phyloP scores from a whole-genome alignment of 306 rosid genomes.

The Psophocarpus tetragonolobus region DNA sequence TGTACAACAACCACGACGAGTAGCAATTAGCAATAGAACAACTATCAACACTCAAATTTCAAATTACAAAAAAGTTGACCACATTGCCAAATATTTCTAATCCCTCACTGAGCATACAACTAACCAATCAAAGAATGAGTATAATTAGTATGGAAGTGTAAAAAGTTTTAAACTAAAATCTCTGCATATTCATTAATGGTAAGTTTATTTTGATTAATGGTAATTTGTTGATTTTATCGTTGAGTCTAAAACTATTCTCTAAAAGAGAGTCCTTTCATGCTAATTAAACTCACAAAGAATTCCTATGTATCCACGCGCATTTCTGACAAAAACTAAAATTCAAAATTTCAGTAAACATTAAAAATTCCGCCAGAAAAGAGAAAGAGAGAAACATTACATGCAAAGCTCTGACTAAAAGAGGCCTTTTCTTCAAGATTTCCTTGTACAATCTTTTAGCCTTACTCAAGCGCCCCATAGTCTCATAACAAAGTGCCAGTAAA shows the following conservation, averaged over 20 bases:
- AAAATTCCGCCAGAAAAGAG: background rate
- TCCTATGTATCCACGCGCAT: background rate
- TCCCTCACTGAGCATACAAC: background rate
- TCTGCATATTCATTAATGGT: no score
- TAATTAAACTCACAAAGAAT: constrained; percentile 26
- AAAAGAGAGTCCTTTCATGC: no score
- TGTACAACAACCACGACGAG: background rate
- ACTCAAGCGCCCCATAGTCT: constrained; percentile 67
- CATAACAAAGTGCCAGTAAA: constrained; percentile 76
- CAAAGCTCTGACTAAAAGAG: constrained; percentile 80
- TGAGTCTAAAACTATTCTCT: no score
- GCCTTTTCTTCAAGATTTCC: constrained; percentile 66
- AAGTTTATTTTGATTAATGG: no score
- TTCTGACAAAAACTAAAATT: background rate
- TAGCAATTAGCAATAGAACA: background rate
- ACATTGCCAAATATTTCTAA: background rate
- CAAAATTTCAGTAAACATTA: constrained; percentile 3
- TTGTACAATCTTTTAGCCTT: constrained; percentile 63
- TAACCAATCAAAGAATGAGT: no score
- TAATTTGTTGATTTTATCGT: no score
- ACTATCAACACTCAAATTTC: background rate
- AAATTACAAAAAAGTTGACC: constrained; percentile 5
- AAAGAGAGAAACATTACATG: constrained; percentile 65
- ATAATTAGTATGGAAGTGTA: no score
- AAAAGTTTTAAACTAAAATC: no score